Evolutionary conservation across 805 yeast genomes (phyloP).

Genomic region (Hanseniaspora occidentalis): DNA sequence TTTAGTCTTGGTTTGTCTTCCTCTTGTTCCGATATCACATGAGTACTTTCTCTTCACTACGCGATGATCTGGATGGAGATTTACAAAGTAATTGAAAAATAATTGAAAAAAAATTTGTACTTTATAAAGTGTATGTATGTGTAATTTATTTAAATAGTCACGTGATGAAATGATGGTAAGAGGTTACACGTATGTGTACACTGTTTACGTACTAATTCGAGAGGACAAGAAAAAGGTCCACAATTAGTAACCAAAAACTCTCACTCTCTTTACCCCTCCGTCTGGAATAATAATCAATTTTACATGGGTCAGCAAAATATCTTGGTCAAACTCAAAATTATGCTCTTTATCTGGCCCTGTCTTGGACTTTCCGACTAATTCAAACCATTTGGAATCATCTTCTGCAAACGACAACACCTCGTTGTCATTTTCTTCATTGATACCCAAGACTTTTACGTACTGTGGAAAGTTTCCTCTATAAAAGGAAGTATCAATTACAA

Average conservation of each 20-base stretch:
- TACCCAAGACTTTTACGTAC: slow-evolving; percentile 54
- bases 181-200: too few species aligned
- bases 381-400: slow-evolving; percentile 44
- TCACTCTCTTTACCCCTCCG: slow-evolving; percentile 88
- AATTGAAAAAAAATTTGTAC: too few species aligned
- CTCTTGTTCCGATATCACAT: too few species aligned
- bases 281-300: slow-evolving; percentile 82
- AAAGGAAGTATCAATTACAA: slow-evolving; percentile 84
- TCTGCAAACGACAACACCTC: slow-evolving; percentile 28
- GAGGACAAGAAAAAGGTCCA: not conserved
- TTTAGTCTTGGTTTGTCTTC: not conserved
- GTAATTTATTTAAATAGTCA: too few species aligned
- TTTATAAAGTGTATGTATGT: too few species aligned
- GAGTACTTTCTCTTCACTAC: too few species aligned
- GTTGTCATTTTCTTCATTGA: slow-evolving; percentile 23
- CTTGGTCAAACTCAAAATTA: slow-evolving; percentile 26
- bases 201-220: too few species aligned
- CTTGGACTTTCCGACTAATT: slow-evolving; percentile 52
- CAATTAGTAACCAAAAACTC: slow-evolving; percentile 51
- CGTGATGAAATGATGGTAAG: too few species aligned
- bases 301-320: slow-evolving; percentile 49
- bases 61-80: too few species aligned
- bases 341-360: slow-evolving; percentile 84
- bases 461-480: slow-evolving; percentile 94
- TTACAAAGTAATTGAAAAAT: too few species aligned